phyloP scores from a whole-genome alignment of 441 rosid species.

The Syzygium syzygioides region DNA sequence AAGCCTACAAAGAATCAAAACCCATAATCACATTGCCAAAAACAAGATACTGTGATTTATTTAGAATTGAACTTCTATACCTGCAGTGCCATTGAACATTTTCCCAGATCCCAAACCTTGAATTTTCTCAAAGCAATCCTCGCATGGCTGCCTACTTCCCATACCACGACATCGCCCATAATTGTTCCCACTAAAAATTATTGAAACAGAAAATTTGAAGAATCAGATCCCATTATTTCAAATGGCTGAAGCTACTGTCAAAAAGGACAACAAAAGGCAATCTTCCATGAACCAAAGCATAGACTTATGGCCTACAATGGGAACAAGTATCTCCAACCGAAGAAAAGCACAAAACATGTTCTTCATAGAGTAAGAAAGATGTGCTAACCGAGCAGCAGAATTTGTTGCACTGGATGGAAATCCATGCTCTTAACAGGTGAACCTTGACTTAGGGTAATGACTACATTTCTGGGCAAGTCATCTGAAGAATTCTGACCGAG shows the following conservation, averaged over 20 bases:
- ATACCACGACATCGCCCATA: slow-evolving; percentile 58
- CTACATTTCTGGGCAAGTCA: slow-evolving; percentile 64
- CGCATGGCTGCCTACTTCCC: slow-evolving; percentile 66
- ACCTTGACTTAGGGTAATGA: slow-evolving; percentile 51
- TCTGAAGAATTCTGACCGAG: slow-evolving; percentile 51
- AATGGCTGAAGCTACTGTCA: background rate
- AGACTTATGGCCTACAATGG: background rate
- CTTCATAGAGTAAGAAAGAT: background rate
- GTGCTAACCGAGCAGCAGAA: slow-evolving; percentile 13
- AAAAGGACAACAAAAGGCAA: background rate
- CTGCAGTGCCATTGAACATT: slow-evolving; percentile 28
- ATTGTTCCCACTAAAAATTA: slow-evolving; percentile 67
- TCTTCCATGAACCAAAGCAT: no score
- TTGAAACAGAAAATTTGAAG: background rate
- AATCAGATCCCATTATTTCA: background rate
- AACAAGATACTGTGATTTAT: background rate
- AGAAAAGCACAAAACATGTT: background rate
- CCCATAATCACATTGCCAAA: background rate
- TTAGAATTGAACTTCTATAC: no score
- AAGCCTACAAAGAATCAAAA: slow-evolving; percentile 33
- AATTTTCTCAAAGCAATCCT: slow-evolving; percentile 54
- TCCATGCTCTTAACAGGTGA: slow-evolving; percentile 76
- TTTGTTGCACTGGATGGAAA: slow-evolving; percentile 68
- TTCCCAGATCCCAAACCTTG: slow-evolving; percentile 57
- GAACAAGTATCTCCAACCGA: background rate